phyloP scores from a whole-genome alignment of 495 filamentous ascomycete genomes.

The Gamarada debralockiae region DNA sequence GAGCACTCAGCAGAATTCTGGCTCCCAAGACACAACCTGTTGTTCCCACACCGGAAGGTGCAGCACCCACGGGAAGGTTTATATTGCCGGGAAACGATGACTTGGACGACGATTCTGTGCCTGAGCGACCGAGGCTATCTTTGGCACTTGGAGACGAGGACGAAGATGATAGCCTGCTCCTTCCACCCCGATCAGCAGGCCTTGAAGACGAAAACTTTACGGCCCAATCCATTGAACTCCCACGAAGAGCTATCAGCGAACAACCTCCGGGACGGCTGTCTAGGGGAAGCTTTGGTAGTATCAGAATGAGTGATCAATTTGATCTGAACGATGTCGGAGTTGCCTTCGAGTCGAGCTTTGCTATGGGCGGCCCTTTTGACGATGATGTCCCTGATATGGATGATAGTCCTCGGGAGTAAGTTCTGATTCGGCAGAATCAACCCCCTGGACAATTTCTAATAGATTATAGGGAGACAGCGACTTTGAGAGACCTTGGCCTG shows the following conservation, averaged over 20 bases:
- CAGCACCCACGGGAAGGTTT: neutral
- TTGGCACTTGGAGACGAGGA: conserved; percentile 64
- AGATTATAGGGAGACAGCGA: conserved; percentile 13
- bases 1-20: conserved; percentile 62
- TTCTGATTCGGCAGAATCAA: neutral
- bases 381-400: conserved; percentile 9
- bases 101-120: conserved; percentile 62
- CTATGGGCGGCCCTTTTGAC: conserved; percentile 4
- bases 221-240: conserved; percentile 63
- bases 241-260: conserved; percentile 56
- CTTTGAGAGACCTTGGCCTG: conserved; percentile 15
- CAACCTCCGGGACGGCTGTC: conserved; percentile 42
- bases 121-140: conserved; percentile 61
- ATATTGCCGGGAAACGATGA: conserved; percentile 36
- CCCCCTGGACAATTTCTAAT: neutral
- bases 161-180: conserved; percentile 48
- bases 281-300: conserved; percentile 52
- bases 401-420: conserved; percentile 17
- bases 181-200: conserved; percentile 58
- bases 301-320: conserved; percentile 61
- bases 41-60: conserved; percentile 42
- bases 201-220: conserved; percentile 70
- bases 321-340: conserved; percentile 43
- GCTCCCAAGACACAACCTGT: conserved; percentile 55
- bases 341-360: conserved; percentile 19